Base-by-base conservation (phyloP, 768 basidiomycete genomes). In the Rhizopogon vinicolor region DNA sequence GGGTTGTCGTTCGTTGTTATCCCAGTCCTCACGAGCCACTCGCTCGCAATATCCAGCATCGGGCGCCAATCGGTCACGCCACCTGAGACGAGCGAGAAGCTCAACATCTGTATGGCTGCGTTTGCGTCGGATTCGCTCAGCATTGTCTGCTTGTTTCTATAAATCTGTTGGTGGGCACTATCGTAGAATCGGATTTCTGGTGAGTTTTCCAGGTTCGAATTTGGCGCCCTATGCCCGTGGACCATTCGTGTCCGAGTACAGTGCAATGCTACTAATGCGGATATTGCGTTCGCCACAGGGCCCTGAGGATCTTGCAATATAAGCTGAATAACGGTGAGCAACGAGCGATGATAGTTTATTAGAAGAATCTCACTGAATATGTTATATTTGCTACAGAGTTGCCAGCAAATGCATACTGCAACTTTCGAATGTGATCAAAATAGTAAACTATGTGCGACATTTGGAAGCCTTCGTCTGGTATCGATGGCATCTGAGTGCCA, bases 71-170 rank as follows among this genome's bases (percentile, higher is more conserved):
- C 82, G 16, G 77, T 80, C 51, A 74, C 71, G 37, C 88, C 84
- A 52, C 87, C 86, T 2, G 83, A 84, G 65, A 91, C 72, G 56
- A 88, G 75, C 43, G 86, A 87, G 68, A 85, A 90, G 62, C 79
- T 82, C 56, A 91, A 77, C 58, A 93, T 80, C 67, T 90, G 89
- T 42, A 91, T 65, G 5, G 91, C 89, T 4, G 91, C 90, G 59
- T 87, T 77, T 9, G 88, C 91, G 61, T 92, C 89, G 46, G 75
- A 75, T 55, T 88, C 88, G 41, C 74, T 75, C 72, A 86, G 82
- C 28, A 73, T 66, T 10, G 80, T 81, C 37, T 76, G 76, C 56
- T 78, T 69, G 52, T 80, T 78, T 64, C 80, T 84, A 53, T 80
- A 74, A 45, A 91, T 74, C 63, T 85, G 83, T 60, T 79, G 80